Evolutionary conservation across 2,329 filamentous ascomycete genomes (phyloP).

Genomic region (Fusarium buxicola): DNA sequence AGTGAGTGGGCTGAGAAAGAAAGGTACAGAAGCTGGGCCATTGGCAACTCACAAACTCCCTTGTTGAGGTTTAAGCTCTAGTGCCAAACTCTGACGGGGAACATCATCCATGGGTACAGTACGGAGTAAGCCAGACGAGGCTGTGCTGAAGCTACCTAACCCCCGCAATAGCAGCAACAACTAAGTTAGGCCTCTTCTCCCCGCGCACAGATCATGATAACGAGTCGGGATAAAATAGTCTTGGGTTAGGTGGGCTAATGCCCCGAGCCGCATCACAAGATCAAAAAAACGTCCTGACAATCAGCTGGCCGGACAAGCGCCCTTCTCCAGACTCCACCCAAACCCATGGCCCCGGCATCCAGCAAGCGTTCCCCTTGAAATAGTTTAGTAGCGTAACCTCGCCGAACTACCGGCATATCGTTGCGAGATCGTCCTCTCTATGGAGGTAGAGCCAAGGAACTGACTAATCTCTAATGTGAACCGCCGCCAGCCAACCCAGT

Average conservation of each 20-base stretch:
- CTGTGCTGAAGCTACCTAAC: background rate
- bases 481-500: background rate
- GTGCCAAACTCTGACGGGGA: slow-evolving; percentile 10
- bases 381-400: slow-evolving; percentile 16
- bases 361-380: slow-evolving; percentile 19
- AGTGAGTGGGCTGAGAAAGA: background rate
- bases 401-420: slow-evolving; percentile 30
- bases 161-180: background rate
- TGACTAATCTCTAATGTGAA: background rate
- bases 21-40: background rate
- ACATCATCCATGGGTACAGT: slow-evolving; percentile 1
- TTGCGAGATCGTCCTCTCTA: slow-evolving; percentile 2
- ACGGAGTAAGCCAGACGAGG: background rate
- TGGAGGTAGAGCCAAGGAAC: background rate
- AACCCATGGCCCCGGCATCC: slow-evolving; percentile 12
- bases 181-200: background rate
- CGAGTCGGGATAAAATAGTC: background rate
- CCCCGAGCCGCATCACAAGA: slow-evolving; percentile 17
- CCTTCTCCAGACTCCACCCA: slow-evolving; percentile 27
- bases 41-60: slow-evolving; percentile 3
- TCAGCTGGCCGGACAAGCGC: slow-evolving; percentile 19
- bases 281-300: slow-evolving; percentile 11
- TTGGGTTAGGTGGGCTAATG: slow-evolving; percentile 7
- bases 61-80: background rate
- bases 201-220: slow-evolving; percentile 3